phyloP scores from a whole-genome alignment of 495 filamentous ascomycete species.

The Cryomyces antarcticus region DNA sequence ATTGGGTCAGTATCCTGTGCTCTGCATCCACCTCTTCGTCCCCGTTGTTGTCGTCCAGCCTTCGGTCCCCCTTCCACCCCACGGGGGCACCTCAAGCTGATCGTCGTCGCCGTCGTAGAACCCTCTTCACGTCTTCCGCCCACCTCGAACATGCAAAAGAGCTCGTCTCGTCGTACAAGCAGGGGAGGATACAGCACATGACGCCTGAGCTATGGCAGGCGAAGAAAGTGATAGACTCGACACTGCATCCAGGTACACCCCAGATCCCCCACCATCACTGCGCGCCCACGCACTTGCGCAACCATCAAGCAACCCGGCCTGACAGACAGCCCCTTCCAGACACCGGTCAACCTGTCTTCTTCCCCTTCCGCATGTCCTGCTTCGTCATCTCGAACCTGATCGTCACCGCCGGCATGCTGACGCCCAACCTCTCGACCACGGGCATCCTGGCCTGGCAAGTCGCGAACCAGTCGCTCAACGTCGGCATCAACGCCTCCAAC shows the following conservation, averaged over 20 bases:
- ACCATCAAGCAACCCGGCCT: neutral
- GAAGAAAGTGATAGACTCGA: conserved; percentile 93
- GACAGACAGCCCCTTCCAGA: conserved; percentile 29
- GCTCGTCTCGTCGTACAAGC: conserved; percentile 62
- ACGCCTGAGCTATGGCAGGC: conserved; percentile 81
- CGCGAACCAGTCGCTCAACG: conserved; percentile 91
- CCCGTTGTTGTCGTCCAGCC: too few relatives aligned
- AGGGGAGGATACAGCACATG: conserved; percentile 53
- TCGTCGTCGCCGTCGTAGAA: conserved; percentile 28
- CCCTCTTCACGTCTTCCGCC: conserved; percentile 49
- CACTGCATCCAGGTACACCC: conserved; percentile 79
- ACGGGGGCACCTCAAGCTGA: too few relatives aligned
- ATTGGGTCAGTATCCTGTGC: too few relatives aligned
- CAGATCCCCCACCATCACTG: neutral
- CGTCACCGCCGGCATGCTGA: conserved; percentile 96
- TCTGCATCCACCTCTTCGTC: neutral
- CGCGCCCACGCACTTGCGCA: neutral
- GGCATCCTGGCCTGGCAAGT: conserved; percentile 92
- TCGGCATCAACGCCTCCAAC: conserved; percentile 91
- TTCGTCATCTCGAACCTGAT: conserved; percentile 87
- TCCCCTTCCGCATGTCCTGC: conserved; percentile 93
- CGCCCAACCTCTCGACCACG: conserved; percentile 58
- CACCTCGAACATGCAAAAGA: conserved; percentile 69
- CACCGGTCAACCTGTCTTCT: conserved; percentile 74
- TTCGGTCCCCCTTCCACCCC: too few relatives aligned